Conservation (phyloP, 2,329 filamentous ascomycete species). For the Cercospora nicotianae region DNA sequence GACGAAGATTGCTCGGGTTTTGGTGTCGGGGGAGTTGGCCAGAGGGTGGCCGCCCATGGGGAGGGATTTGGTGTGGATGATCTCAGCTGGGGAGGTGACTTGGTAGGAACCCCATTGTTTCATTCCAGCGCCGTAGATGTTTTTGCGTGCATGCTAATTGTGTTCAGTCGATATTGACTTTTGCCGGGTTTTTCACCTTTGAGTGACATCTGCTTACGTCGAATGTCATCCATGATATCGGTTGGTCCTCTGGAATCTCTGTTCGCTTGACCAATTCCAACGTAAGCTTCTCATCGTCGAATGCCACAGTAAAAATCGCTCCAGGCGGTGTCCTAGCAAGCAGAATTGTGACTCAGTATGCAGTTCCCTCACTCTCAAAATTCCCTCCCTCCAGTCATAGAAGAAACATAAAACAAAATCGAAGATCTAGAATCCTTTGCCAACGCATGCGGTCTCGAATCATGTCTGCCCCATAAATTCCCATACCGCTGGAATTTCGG, state of each 20-base stretch:
- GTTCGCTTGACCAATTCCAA: conserved; percentile 77
- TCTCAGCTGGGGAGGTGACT: conserved; percentile 72
- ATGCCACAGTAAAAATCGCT: conserved; percentile 84
- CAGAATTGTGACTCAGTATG: conserved; percentile 2
- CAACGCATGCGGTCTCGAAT: conserved; percentile 1
- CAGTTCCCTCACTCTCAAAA: neutral
- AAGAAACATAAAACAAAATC: neutral
- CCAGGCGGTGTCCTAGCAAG: conserved; percentile 66
- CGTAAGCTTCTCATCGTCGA: conserved; percentile 77
- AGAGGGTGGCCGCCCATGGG: conserved; percentile 71
- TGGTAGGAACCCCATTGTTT: conserved; percentile 88
- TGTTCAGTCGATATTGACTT: conserved; percentile 2
- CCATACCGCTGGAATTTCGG: neutral
- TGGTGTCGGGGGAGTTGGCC: conserved; percentile 68
- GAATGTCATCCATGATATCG: conserved; percentile 93
- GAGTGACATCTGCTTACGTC: conserved; percentile 57
- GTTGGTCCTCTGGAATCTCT: conserved; percentile 76
- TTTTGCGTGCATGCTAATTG: conserved; percentile 72
- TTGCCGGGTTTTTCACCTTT: neutral
- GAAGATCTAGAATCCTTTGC: neutral
- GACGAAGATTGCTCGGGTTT: conserved; percentile 86
- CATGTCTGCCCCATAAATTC: neutral
- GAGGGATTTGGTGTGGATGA: conserved; percentile 72
- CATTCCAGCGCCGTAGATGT: conserved; percentile 87
- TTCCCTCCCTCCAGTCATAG: neutral